Base-by-base conservation (phyloP, 441 rosid species). In the Hura crepitans region DNA sequence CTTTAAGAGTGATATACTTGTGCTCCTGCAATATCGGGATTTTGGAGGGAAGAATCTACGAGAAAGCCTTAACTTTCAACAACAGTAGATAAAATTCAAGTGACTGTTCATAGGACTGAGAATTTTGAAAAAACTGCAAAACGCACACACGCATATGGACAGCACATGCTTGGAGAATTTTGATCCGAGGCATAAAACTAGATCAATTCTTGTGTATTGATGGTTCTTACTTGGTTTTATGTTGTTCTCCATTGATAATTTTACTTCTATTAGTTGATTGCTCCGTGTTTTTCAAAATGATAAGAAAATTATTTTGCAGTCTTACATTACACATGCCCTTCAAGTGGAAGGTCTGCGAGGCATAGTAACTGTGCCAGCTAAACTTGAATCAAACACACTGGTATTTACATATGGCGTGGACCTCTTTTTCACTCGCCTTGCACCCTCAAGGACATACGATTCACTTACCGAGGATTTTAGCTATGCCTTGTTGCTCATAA, bases 371-470 rank as follows among this genome's bases (percentile, higher is more conserved):
- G 94, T 89, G 66, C 93, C 99, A 12, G 89, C 97, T 15, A 96
- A 89, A 85, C 89, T 96, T 74, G 99, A 96, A 84, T 96, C 99
- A 12, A 91, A 95, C 20, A 87, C 96, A 53, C 96, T 91, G 2
- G 89, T 91, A 20, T 96, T 96, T 71, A 82, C 95, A 2, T 87
- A 91, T 58, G 99, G 99, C 22, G 90, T 93, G 37, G 99, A 96
- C 77, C 92, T 93, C 73, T 93, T 96, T 81, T 93, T 86, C 77
- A 90, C 97, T 56, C 96, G 82, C 43, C 92, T 93, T 35, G 98
- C 99, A 14, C 97, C 98, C 42, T 96, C 99, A n/a, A 91, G 89
- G 86, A 96, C 97, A 11, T 96, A 91, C 14, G 99, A 96, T 84
- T 96, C 99, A 0, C 94, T 96, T 59, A 96, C 99, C 0, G 99